Evolutionary conservation across 2,329 filamentous ascomycete genomes (phyloP).

Genomic region (Bipolaris bicolor): DNA sequence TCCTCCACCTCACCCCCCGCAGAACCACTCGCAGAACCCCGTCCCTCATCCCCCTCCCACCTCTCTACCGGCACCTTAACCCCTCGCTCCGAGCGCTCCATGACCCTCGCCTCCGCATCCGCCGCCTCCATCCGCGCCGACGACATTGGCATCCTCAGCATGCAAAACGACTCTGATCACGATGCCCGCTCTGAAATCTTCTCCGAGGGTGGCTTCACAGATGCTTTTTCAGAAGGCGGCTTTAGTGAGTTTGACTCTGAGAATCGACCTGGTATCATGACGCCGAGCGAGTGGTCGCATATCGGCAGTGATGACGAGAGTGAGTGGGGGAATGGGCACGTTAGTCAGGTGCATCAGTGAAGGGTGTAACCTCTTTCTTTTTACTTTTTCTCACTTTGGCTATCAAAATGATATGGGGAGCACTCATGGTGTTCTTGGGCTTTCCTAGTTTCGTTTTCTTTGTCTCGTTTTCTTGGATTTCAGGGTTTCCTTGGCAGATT

Average conservation of each 20-base stretch:
- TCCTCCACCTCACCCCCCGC: constrained; percentile 26
- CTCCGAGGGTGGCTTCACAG: constrained; percentile 45
- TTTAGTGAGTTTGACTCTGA: constrained; percentile 40
- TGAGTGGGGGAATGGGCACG: constrained; percentile 44
- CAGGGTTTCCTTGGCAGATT: not conserved
- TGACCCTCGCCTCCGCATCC: constrained; percentile 36
- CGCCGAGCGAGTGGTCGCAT: constrained; percentile 50
- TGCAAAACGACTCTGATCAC: constrained; percentile 44
- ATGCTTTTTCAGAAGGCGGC: constrained; percentile 43
- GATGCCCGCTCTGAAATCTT: constrained; percentile 45
- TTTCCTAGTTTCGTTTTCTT: not conserved
- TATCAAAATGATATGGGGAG: not conserved
- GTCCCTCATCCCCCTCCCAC: constrained; percentile 5
- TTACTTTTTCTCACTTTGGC: not conserved
- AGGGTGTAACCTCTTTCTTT: not conserved
- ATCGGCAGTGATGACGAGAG: constrained; percentile 50
- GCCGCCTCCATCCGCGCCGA: constrained; percentile 37
- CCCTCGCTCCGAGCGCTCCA: constrained; percentile 45
- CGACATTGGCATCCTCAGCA: constrained; percentile 44
- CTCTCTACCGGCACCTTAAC: constrained; percentile 48
- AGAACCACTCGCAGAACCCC: constrained; percentile 8
- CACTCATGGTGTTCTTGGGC: too few relatives aligned
- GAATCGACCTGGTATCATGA: constrained; percentile 36
- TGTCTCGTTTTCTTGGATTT: not conserved
- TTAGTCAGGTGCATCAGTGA: constrained; percentile 33